Evolutionary conservation across 2,329 filamentous ascomycete genomes (phyloP), one percentile per base, ranked within the genome.

Genomic region (Penicillium sp.): DNA sequence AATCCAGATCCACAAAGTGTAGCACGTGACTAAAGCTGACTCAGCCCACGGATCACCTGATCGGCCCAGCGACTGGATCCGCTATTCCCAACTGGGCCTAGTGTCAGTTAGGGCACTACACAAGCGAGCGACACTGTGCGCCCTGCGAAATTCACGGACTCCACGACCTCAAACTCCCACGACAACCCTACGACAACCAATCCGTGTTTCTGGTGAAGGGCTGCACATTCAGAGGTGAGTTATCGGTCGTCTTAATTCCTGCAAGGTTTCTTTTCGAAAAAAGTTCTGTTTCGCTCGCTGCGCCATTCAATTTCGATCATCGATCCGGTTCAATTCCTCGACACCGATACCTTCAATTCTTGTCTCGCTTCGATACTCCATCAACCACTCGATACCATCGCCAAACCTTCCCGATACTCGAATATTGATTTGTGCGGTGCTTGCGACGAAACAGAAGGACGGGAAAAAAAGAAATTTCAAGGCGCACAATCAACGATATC

Each of bases 131-230:
- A 72, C 69, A 71, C 58, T 58, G 45, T 59, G 59, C 53, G 59
- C 52, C 55, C 61, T 70, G 70, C 68, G 65, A 72, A 72, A 71
- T 72, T 72, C 70, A 57, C 64, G 60, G 62, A 67, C 58, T 60
- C 69, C 65, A 71, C 65, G 64, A 70, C 65, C 64, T 65, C 61
- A 65, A 62, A 66, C 66, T 61, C 63, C 62, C 62, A 61, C 67
- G 67, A 72, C 67, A 61, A 66, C 64, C 66, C 63, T 67, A 64
- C 66, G 64, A 69, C 65, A 61, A 61, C 63, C 64, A 65, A 66
- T 63, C 62, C 66, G 68, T 68, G 68, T 68, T 68, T 67, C 64
- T 68, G 70, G 71, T 72, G 69, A 72, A 72, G 70, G 70, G 70
- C 69, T 71, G 64, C 68, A 68, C 60, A 65, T 66, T 64, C 65